Evolutionary conservation across 495 filamentous ascomycete species (phyloP).

Genomic region (Xylaria venustula): DNA sequence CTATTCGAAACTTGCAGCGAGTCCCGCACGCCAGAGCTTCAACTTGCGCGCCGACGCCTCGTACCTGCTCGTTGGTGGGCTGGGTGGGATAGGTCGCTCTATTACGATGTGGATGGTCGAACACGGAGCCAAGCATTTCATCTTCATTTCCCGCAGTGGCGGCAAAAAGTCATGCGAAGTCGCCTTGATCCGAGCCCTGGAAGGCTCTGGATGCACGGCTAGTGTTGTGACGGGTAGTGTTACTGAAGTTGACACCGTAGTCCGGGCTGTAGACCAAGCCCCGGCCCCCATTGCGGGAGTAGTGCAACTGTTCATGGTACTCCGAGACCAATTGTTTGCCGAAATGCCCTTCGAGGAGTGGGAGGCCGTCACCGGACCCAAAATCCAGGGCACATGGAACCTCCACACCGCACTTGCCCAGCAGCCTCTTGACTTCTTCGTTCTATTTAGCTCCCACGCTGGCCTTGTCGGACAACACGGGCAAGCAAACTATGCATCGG

Average conservation of each 20-base stretch:
- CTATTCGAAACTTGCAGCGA: slow-evolving; percentile 16
- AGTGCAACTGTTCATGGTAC: neutral
- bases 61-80: slow-evolving; percentile 47
- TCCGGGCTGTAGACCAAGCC: neutral
- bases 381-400: slow-evolving; percentile 51
- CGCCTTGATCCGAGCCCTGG: neutral
- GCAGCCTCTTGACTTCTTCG: slow-evolving; percentile 51
- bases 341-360: slow-evolving; percentile 45
- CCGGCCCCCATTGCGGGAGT: neutral
- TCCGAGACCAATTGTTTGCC: slow-evolving; percentile 43
- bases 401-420: slow-evolving; percentile 35
- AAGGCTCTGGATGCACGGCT: neutral
- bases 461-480: slow-evolving; percentile 46
- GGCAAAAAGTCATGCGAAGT: too few species aligned
- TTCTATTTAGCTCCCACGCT: slow-evolving; percentile 33
- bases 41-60: slow-evolving; percentile 24
- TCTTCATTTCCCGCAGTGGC: neutral
- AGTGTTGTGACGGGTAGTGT: neutral
- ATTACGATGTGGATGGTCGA: slow-evolving; percentile 37
- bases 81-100: slow-evolving; percentile 44
- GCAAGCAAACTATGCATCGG: slow-evolving; percentile 56
- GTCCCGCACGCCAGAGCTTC: neutral
- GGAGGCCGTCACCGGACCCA: slow-evolving; percentile 35
- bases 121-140: slow-evolving; percentile 38
- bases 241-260: neutral